Evolutionary conservation across 2,329 filamentous ascomycete genomes (phyloP), one percentile per base, ranked within the genome.

Genomic region (Colletotrichum karsti): DNA sequence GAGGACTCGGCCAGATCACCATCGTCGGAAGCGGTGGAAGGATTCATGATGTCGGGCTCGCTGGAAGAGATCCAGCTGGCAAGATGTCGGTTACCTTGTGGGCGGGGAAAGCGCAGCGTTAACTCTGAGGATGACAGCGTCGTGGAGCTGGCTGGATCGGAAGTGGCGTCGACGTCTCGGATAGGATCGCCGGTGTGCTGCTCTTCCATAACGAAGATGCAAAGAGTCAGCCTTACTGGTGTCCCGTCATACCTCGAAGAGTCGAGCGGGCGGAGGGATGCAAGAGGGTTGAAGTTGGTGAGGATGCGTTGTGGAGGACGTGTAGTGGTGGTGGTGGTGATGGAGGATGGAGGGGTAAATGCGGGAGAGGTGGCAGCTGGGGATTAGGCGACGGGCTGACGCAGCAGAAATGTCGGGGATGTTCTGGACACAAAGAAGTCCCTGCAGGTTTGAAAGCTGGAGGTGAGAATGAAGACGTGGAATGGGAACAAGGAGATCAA

Each of bases 21-120:
- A 42, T 86, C 83, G 65, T 82, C 80, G 28, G 79, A 78, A 46
- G 80, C 73, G 59, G 75, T 78, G 39, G 79, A 78, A 22, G 82
- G 77, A 70, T 81, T 82, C 85, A 88, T 88, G 70, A 89, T 87
- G 77, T 87, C 83, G 58, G 85, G 86, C 30, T 86, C 83, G 73
- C 87, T 89, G 59, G 82, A 84, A 7, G 86, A 88, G 54, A 90
- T 81, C 87, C 87, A 90, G 81, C 86, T 85, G 73, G 87, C 87
- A 42, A 90, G 84, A 55, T 83, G 80, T 62, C 82, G 81, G 71
- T 84, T 89, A 59, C 86, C 88, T 73, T 85, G 82, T 0, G 88
- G 87, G 46, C 80, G 82, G 62, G 88, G 88, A 63, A 90, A 90
- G 64, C 86, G 84, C 50, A 90, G 81, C 28, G 81, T 82, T 5